Conservation (phyloP, 1,284 basidiomycete species). For the Melampsora larici-populina region DNA sequence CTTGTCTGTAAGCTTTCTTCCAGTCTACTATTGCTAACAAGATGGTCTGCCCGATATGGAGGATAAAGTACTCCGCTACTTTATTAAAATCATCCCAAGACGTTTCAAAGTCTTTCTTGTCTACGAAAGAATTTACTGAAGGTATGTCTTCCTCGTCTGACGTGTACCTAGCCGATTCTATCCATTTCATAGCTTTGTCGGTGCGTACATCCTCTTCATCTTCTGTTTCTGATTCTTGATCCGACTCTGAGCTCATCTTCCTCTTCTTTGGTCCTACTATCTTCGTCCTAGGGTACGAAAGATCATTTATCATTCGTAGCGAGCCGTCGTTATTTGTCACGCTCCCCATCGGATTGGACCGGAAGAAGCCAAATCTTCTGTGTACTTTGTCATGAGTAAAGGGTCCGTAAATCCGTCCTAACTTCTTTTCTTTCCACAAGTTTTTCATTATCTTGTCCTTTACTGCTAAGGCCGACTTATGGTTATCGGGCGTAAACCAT, state of each 20-base stretch:
- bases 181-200: too few species aligned
- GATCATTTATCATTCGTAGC: background rate
- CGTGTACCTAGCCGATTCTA: too few species aligned
- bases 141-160: background rate
- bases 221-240: too few species aligned
- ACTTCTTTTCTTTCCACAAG: background rate
- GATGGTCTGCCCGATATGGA: background rate
- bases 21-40: background rate
- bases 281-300: background rate
- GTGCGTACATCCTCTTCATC: too few species aligned
- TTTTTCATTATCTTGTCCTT: too few species aligned
- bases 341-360: too few species aligned
- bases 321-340: conserved; percentile 1
- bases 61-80: background rate
- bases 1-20: conserved; percentile 18
- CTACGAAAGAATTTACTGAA: background rate
- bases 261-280: too few species aligned
- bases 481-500: too few species aligned
- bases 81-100: conserved; percentile 10
- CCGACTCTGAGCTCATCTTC: too few species aligned
- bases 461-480: too few species aligned
- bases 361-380: too few species aligned
- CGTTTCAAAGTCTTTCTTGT: background rate
- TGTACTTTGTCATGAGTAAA: too few species aligned
- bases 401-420: background rate